phyloP scores from a whole-genome alignment of 2,329 filamentous ascomycete species.

The Tolypocladium sp. region DNA sequence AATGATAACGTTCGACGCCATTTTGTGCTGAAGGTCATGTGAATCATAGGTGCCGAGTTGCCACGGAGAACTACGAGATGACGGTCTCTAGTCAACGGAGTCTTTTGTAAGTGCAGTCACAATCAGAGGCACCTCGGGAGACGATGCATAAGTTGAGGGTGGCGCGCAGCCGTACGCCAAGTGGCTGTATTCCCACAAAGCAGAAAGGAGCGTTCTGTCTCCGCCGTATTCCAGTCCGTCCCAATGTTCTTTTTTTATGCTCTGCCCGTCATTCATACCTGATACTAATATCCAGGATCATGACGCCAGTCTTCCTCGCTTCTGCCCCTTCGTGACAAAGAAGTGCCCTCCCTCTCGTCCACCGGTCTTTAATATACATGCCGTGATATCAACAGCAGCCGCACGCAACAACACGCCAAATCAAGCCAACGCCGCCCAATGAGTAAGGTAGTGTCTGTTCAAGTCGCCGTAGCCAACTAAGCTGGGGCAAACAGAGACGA shows the following conservation, averaged over 20 bases:
- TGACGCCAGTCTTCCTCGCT: neutral
- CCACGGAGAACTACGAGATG: neutral
- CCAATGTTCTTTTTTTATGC: neutral
- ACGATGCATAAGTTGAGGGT: neutral
- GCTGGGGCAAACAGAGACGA: neutral
- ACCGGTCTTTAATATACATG: neutral
- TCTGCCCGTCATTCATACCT: neutral
- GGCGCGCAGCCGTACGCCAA: neutral
- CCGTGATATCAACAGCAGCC: neutral
- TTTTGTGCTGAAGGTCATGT: neutral
- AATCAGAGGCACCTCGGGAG: neutral
- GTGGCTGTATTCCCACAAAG: neutral
- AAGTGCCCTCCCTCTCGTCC: neutral
- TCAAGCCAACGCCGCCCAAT: neutral
- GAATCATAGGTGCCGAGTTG: neutral
- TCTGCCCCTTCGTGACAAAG: neutral
- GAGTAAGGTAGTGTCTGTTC: neutral
- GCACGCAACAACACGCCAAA: neutral
- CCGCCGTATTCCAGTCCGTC: neutral
- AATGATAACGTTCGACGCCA: slow-evolving; percentile 6
- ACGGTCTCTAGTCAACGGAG: neutral
- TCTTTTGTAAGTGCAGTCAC: neutral
- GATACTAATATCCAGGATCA: neutral
- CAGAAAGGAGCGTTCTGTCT: neutral
- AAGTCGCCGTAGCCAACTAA: neutral